These are phyloP conservation scores for Prunus armeniaca DNA, from an alignment of 306 rosid species.

Conservation along the genomic window DNA sequence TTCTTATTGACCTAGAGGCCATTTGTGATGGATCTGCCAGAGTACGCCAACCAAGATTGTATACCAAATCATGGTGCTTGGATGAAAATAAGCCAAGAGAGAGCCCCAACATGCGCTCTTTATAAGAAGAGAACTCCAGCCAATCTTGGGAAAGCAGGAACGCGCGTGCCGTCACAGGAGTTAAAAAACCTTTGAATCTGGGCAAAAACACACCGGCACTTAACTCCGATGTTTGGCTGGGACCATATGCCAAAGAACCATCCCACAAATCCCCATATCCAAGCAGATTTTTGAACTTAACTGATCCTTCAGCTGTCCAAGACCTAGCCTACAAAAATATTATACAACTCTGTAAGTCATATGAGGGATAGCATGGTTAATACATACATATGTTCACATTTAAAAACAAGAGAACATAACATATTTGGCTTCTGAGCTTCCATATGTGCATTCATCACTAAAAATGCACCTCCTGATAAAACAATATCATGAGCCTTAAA, in stretches of 20 bases:
- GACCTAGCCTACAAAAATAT: conserved; percentile 76
- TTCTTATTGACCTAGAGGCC: conserved; percentile 87
- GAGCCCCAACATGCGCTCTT: conserved; percentile 75
- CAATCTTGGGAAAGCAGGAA: conserved; percentile 92
- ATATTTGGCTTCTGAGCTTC: conserved; percentile 6
- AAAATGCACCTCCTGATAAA: neutral
- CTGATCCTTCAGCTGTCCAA: conserved; percentile 77
- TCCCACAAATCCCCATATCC: conserved; percentile 98
- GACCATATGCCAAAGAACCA: conserved; percentile 86
- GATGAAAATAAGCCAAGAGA: conserved; percentile 78
- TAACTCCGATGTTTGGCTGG: conserved; percentile 75
- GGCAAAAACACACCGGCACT: conserved; percentile 84
- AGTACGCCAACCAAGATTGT: conserved; percentile 93
- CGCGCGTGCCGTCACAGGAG: conserved; percentile 67
- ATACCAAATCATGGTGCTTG: conserved; percentile 71
- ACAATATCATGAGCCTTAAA: neutral
- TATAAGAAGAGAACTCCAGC: conserved; percentile 87
- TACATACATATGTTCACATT: neutral
- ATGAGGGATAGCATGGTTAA: conserved; percentile 3
- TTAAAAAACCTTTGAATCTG: conserved; percentile 50
- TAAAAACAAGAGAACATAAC: conserved; percentile 1
- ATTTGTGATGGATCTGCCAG: conserved; percentile 83
- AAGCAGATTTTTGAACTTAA: conserved; percentile 76
- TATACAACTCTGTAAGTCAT: conserved; percentile 22
- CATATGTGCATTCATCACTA: too few species aligned